These are phyloP conservation scores for Drechslera avenae DNA, from an alignment of 2,329 filamentous ascomycete genomes.

Conservation along the genomic window DNA sequence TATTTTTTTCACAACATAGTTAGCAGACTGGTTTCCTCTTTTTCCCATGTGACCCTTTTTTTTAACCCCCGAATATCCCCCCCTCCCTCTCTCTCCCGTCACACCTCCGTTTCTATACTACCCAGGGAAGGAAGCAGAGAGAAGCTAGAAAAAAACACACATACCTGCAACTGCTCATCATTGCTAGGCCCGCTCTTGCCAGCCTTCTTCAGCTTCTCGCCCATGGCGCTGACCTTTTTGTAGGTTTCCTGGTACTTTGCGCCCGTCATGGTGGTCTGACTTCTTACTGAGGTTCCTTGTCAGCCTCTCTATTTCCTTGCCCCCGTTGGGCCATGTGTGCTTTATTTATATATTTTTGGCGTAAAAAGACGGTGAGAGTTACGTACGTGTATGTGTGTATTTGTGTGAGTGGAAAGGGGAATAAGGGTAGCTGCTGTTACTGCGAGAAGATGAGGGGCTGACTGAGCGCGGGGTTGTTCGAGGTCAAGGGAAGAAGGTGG, in stretches of 20 bases:
- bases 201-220: slow-evolving; percentile 37
- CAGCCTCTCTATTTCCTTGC: too few species aligned
- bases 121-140: not conserved
- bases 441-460: not conserved
- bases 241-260: slow-evolving; percentile 41
- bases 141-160: slow-evolving; percentile 2
- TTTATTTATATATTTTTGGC: not conserved
- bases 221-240: slow-evolving; percentile 39
- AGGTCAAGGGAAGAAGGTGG: slow-evolving; percentile 16
- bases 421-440: too few species aligned
- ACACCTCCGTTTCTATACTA: too few species aligned
- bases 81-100: too few species aligned
- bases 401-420: not conserved
- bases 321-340: too few species aligned
- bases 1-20: too few species aligned
- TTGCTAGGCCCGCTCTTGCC: slow-evolving; percentile 36
- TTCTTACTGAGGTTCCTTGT: not conserved
- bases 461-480: slow-evolving; percentile 13
- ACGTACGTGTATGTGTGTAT: not conserved
- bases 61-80: too few species aligned
- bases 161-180: slow-evolving; percentile 57
- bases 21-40: too few species aligned
- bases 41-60: too few species aligned
- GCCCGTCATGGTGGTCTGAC: slow-evolving; percentile 29
- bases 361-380: not conserved